Evolutionary conservation across 169 alveolate genomes (phyloP), one percentile per base, ranked within the genome.

Genomic region (Plasmodium gallinaceum): DNA sequence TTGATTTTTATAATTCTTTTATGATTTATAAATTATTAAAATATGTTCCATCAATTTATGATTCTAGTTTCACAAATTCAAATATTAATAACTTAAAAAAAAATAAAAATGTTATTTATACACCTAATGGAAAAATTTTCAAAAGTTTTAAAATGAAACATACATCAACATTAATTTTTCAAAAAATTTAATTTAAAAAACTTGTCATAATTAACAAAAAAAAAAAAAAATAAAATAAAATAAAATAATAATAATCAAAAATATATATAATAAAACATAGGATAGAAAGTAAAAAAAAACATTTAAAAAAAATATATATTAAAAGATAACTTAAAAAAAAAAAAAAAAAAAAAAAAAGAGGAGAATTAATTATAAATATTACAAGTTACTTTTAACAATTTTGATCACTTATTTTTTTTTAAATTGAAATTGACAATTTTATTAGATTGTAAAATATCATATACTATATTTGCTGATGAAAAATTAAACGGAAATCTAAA

Each of bases 401-500:
- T 52, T 6, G 7, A 52, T 52, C 12, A 52, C 12, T 12, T 32
- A 2, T 48, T 68, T 45, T 48, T 48, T 10, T 69, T 69, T 46
- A 46, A 2, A 69, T 43, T 69, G 42, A 76, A 64, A 37, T 57
- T 57, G 12, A 16, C 68, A 18, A 64, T 58, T 42, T 76, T 76
- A 54, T 68, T 64, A 39, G 16, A 46, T 10, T 76, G 89, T 5
- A 76, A 68, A 32, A 64, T 20, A 54, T 76, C 89, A 42, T 76
- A 76, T 18, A 76, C 75, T 14, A 76, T 20, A 9, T 61, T 18
- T 37, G 75, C 89, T 12, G 89, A 76, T 6, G 89, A 76, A 37
- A 76, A 76, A 32, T 76, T 76, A 10, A 76, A 76, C 26, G 89
- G 89, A 16, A 54, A 76, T 20, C 43, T 69, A 57, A 76, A 76